phyloP scores from a whole-genome alignment of 2,329 filamentous ascomycete species.

The Trichoderma sp. region DNA sequence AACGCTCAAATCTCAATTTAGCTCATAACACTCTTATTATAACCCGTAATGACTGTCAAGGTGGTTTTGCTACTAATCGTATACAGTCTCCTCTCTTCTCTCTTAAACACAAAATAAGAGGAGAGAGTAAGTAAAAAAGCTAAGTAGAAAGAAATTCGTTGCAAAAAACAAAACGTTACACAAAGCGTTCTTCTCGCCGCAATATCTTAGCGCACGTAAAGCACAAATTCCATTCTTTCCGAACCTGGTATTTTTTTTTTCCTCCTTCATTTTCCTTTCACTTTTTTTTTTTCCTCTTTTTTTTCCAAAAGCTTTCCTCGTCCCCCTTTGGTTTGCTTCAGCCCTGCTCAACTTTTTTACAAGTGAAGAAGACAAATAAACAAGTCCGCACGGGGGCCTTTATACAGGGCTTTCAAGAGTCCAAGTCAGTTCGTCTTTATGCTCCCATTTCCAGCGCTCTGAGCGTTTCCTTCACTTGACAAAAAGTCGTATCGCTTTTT shows the following conservation, averaged over 20 bases:
- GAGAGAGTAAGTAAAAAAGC: not conserved
- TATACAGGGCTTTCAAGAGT: slow-evolving; percentile 15
- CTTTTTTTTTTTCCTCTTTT: not conserved
- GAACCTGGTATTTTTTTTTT: slow-evolving; percentile 17
- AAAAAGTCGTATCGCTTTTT: slow-evolving; percentile 27
- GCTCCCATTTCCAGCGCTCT: slow-evolving; percentile 21
- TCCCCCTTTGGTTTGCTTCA: not conserved
- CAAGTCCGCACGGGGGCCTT: not conserved
- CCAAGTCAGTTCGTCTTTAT: not conserved
- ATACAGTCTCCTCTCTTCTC: slow-evolving; percentile 15
- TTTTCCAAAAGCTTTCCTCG: not conserved
- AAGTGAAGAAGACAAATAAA: not conserved
- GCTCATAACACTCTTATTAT: slow-evolving; percentile 13
- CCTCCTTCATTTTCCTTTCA: slow-evolving; percentile 13
- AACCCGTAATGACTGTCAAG: slow-evolving; percentile 29
- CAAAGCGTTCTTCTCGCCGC: slow-evolving; percentile 25
- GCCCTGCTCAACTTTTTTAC: not conserved
- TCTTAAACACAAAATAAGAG: not conserved
- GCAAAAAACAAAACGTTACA: slow-evolving; percentile 26
- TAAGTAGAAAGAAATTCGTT: not conserved
- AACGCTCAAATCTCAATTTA: not conserved
- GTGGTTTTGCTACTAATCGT: slow-evolving; percentile 27
- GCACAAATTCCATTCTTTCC: slow-evolving; percentile 6
- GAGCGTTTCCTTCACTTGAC: slow-evolving; percentile 24
- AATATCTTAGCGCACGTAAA: slow-evolving; percentile 11